Evolutionary conservation across 139 green algal genomes (phyloP).

Genomic region (Closterium sp.): DNA sequence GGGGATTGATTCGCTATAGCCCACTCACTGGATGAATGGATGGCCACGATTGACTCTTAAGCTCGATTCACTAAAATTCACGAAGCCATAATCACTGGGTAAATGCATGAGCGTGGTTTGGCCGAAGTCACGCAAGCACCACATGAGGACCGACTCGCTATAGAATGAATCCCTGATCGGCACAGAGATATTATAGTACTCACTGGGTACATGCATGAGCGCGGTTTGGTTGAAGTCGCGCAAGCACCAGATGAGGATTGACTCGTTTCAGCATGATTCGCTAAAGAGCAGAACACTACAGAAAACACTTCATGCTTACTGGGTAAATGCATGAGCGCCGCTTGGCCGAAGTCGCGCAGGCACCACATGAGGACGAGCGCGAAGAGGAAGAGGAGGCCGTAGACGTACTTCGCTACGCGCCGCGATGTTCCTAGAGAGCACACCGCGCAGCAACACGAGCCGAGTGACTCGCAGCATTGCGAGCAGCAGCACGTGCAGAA

Average conservation of each 20-base stretch:
- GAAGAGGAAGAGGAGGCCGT: background rate
- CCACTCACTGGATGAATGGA: constrained; percentile 22
- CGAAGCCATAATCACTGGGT: too few relatives aligned
- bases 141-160: background rate
- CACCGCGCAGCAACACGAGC: background rate
- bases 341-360: background rate
- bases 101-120: too few relatives aligned
- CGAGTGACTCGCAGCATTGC: background rate
- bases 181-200: background rate
- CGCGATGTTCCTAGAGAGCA: background rate
- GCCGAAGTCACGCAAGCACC: too few relatives aligned
- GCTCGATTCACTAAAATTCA: too few relatives aligned
- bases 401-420: background rate
- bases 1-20: background rate
- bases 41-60: background rate
- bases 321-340: background rate
- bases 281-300: background rate
- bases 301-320: background rate
- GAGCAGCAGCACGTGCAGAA: background rate
- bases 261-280: background rate
- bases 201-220: background rate
- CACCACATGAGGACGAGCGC: background rate
- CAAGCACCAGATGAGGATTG: background rate
- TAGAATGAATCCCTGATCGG: background rate
- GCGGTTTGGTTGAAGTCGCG: background rate